Evolutionary conservation across 768 basidiomycete genomes (phyloP), one percentile per base, ranked within the genome.

Genomic region (Gloeophyllum trabeum): DNA sequence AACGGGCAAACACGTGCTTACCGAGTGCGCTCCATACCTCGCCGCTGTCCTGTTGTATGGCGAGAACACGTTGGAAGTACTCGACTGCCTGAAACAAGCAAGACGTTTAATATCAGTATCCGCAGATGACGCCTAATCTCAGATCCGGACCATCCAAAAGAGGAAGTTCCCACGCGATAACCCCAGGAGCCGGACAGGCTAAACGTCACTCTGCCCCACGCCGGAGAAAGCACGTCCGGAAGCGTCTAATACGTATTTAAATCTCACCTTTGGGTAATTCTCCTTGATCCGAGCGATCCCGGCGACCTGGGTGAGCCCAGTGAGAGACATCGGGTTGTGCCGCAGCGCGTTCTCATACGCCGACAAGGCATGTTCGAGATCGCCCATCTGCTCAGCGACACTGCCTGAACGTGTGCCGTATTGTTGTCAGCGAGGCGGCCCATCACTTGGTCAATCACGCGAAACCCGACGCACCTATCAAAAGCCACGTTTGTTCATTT

Each of bases 11-110:
- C 41, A 48, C 43, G 42, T 41, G 70, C 54, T 48, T 60, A 81
- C 90, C 92, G 45, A 99, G 74, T 0, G 93, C 91, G 54, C 89
- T 91, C 94, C 94, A 98, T 44, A 96, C 88, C 69, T 98, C 94
- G 55, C 94, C 94, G 63, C 96, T 96, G 63, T 96, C 91, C 63
- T 90, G 89, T 53, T 92, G 82, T 44, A 96, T 73, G 49, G 71
- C 69, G 42, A 98, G 75, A 18, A 93, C 91, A 36, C 93, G 81
- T 53, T 96, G 89, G 60, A 96, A 98, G 66, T 86, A 96, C 46
- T 97, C 94, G 60, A 97, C 81, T 38, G 94, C 94, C 88, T 92
- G 62, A 48, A 48, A n/a, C 12, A 38, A 64, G 46, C 56, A 42
- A 61, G 28, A 5, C n/a, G 0, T 35, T 35, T 61, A 52, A 61